Evolutionary conservation across 225 moss, liverwort and hornwort genomes (phyloP), one percentile per base, ranked within the genome.

Genomic region (Polytrichum commune): DNA sequence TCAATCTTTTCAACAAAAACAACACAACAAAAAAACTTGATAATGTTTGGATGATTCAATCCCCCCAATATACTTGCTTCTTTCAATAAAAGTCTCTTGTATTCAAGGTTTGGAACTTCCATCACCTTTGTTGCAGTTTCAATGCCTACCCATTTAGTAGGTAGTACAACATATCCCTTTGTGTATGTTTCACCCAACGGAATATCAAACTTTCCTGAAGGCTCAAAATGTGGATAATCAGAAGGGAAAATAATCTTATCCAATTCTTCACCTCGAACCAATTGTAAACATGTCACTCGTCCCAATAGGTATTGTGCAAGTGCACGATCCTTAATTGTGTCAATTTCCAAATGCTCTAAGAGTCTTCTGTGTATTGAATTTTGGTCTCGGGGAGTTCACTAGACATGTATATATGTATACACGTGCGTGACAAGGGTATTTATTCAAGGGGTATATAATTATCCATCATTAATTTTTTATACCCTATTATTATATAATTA

Each of bases 11-110:
- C n/a, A n/a, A n/a, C n/a, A n/a, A n/a, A n/a, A 66, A 46, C 53
- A n/a, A 46, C 33, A 66, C 66, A 66, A 66, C 35, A 66, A 19
- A 66, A 66, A 10, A 66, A 46, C 46, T 66, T 66, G 35, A 66
- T 66, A n/a, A 66, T 27, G 62, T 62, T 56, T 18, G 56, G 56
- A 56, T 56, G 56, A 56, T 7, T 19, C 6, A 56, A 19, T 18
- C 56, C 56, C 8, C 64, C 64, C 29, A 65, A 65, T 18, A 65
- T 33, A 29, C 10, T 16, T 29, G 64, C 66, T 38, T 66, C 66
- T 66, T 46, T 66, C 35, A n/a, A 66, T 35, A 66, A 13, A 5
- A 7, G 0, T 35, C 5, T 16, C 4, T 66, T n/a, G 20, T 8
- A 0, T 8, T n/a, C n/a, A 66, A 7, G 24, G 9, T n/a, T 0